Evolutionary conservation across 2,329 filamentous ascomycete species (phyloP), one percentile per base, ranked within the genome.

Genomic region (Bipolaris oryzae): DNA sequence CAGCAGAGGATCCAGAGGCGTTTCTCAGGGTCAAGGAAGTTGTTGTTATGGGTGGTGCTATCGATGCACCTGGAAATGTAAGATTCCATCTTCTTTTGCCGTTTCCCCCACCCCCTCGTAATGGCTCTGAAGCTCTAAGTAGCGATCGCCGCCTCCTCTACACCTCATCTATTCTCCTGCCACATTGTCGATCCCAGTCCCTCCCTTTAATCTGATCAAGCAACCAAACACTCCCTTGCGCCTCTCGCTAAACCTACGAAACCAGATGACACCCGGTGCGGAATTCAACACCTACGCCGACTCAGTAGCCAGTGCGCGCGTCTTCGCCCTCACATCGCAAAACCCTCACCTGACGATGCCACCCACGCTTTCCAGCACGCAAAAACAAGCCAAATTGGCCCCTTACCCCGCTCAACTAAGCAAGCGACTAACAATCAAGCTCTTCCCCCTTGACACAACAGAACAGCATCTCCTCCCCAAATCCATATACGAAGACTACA

Each of bases 211-310:
- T 33, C 66, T 79, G 18, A 76, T 73, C 51, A 78, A 78, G 54
- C 69, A 77, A 63, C 72, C 74, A 9, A 59, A 74, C 16, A 73
- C 71, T 0, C 70, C 70, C 3, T 52, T 77, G 18, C 62, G 71
- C 49, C 61, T 62, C 51, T 43, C 41, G 56, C 75, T 74, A 60
- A 75, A 70, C 33, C 23, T 50, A 15, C 66, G 66, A 45, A 78
- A 78, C 58, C 75, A 82, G 80, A 84, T 88, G 63, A 88, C 85
- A 0, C 94, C 95, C 1, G 85, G 89, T 11, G 92, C 91, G 61
- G 95, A 99, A 75, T 99, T 99, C 84, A 99, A 99, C 80, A 90
- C 89, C 55, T 96, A 92, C 71, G 93, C 95, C 55, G 96, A 99
- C 61, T 75, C 76, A 45, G 69, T 81, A 50, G 80, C 81, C 28